Evolutionary conservation across 2,329 filamentous ascomycete genomes (phyloP).

Genomic region (Juglanconis sp.): DNA sequence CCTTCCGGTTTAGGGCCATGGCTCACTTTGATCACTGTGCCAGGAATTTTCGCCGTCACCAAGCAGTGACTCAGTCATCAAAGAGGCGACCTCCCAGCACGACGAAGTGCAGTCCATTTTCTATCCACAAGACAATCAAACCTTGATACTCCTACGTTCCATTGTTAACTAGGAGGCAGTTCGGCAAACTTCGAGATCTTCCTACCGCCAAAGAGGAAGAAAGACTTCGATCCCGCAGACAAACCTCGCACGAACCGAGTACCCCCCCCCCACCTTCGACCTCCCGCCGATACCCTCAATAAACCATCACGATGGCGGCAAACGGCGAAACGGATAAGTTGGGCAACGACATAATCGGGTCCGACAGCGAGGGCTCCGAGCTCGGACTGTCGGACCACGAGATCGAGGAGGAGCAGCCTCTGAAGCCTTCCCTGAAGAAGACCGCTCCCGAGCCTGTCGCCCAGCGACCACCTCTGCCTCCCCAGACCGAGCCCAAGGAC

Average conservation of each 20-base stretch:
- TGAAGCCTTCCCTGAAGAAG: slow-evolving; percentile 88
- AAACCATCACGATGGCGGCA: slow-evolving; percentile 44
- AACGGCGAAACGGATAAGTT: slow-evolving; percentile 57
- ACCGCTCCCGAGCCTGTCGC: slow-evolving; percentile 56
- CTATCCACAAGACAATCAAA: slow-evolving; percentile 2
- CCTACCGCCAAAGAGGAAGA: neutral
- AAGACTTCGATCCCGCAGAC: neutral
- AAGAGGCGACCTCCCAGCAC: slow-evolving; percentile 1
- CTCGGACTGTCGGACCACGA: slow-evolving; percentile 55
- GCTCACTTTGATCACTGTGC: no score
- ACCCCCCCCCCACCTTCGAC: slow-evolving; percentile 4
- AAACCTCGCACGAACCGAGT: neutral
- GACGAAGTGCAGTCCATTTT: slow-evolving; percentile 4
- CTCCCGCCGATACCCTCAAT: neutral
- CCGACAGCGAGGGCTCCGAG: slow-evolving; percentile 56
- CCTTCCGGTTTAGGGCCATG: no score
- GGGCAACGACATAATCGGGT: slow-evolving; percentile 68
- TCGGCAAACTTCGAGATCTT: neutral
- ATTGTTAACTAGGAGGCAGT: neutral
- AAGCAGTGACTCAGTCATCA: slow-evolving; percentile 6
- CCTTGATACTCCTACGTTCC: neutral
- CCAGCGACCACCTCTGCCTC: slow-evolving; percentile 58
- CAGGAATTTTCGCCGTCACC: neutral
- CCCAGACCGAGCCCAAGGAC: slow-evolving; percentile 88
- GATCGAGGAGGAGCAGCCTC: slow-evolving; percentile 60